Conservation (phyloP, 345 rosid species). For the Eucalyptus erythrocorys region DNA sequence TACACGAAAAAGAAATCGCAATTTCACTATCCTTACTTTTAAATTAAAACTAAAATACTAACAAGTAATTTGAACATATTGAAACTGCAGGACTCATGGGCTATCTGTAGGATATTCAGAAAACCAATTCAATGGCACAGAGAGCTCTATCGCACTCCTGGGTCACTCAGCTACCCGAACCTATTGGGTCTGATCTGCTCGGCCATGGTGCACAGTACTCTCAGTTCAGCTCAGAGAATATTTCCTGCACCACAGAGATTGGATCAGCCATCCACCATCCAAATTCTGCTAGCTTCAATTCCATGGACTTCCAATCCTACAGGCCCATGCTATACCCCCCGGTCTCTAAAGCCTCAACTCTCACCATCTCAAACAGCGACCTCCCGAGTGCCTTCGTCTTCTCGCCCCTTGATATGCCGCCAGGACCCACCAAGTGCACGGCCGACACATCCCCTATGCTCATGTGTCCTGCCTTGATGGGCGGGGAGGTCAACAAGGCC, state of each 20-base stretch:
- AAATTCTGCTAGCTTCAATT: constrained; percentile 11
- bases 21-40: background rate
- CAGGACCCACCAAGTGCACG: constrained; percentile 5
- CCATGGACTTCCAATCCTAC: constrained; percentile 10
- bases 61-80: background rate
- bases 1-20: background rate
- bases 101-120: constrained; percentile 95
- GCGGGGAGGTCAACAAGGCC: constrained; percentile 1
- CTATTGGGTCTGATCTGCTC: constrained; percentile 9
- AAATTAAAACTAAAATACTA: background rate
- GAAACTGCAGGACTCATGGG: constrained; percentile 76
- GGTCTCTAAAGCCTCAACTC: constrained; percentile 5
- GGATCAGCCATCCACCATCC: constrained; percentile 23
- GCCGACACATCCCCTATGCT: constrained; percentile 11
- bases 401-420: constrained; percentile 12
- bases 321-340: constrained; percentile 3
- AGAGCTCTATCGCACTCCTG: constrained; percentile 51
- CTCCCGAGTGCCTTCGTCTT: constrained; percentile 17
- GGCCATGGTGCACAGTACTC: constrained; percentile 3
- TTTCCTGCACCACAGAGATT: constrained; percentile 35
- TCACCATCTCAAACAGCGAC: constrained; percentile 12
- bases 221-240: constrained; percentile 29
- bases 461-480: constrained; percentile 2
- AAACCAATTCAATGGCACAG: constrained; percentile 61
- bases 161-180: constrained; percentile 21